Conservation (phyloP, 768 basidiomycete species). For the Ramaria sp. region DNA sequence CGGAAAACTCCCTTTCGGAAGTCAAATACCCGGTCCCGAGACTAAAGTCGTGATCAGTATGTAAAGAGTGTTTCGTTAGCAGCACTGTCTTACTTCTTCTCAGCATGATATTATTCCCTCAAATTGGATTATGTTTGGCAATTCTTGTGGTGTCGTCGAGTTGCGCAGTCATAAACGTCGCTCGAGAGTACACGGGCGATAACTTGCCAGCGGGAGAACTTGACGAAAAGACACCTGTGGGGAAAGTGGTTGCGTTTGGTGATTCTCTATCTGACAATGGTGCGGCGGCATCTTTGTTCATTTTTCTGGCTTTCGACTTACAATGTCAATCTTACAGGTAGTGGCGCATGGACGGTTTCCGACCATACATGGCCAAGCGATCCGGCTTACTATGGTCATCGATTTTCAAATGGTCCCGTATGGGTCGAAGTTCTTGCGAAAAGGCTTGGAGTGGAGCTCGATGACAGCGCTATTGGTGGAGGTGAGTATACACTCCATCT, state of each 20-base stretch:
- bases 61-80: too few species aligned
- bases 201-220: too few species aligned
- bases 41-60: too few species aligned
- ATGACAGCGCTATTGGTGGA: conserved; percentile 13
- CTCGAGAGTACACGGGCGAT: background rate
- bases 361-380: conserved; percentile 6
- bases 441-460: conserved; percentile 14
- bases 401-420: conserved; percentile 16
- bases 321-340: background rate
- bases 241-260: conserved; percentile 4
- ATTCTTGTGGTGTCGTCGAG: background rate
- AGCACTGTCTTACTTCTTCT: background rate
- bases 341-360: conserved; percentile 1
- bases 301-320: too few species aligned
- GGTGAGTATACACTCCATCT: background rate
- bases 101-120: background rate
- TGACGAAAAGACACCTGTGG: background rate
- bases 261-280: conserved; percentile 8
- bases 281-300: background rate
- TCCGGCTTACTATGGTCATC: conserved; percentile 7
- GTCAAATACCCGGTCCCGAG: too few species aligned
- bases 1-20: too few species aligned
- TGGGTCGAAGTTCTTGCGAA: conserved; percentile 17
- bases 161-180: background rate
- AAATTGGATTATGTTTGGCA: background rate